Percentiles rank a stretch among this genome's conserved stretches.
Evolutionary conservation across 352 stramenopile species (phyloP).

Genomic region (Globisporangium cylindrosporum): DNA sequence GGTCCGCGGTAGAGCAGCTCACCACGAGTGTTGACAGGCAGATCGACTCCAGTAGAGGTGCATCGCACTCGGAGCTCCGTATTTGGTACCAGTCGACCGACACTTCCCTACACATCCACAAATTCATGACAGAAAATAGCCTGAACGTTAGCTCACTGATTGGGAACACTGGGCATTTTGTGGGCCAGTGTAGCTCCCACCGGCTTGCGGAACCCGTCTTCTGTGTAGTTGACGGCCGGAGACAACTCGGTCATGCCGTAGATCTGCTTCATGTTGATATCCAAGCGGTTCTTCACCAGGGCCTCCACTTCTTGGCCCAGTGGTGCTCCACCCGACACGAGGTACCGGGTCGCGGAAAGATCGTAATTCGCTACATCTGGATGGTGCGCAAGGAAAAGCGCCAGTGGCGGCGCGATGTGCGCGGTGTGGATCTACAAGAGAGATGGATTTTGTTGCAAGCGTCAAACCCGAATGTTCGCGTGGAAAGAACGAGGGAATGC

Average conservation of each 20-base stretch:
- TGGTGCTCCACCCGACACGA: slow-evolving; percentile 82
- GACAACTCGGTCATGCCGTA: slow-evolving; percentile 68
- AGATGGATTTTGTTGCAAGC: neutral
- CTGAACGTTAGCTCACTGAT: neutral
- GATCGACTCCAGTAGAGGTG: slow-evolving; percentile 36
- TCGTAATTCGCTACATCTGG: slow-evolving; percentile 89
- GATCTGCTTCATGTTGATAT: slow-evolving; percentile 41
- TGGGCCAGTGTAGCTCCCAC: slow-evolving; percentile 64
- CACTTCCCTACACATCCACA: slow-evolving; percentile 29
- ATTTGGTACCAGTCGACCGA: slow-evolving; percentile 51
- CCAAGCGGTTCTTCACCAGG: slow-evolving; percentile 57
- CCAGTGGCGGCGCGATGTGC: slow-evolving; percentile 74
- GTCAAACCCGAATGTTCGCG: neutral
- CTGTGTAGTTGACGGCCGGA: slow-evolving; percentile 28
- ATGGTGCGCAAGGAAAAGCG: slow-evolving; percentile 22
- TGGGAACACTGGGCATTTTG: slow-evolving; percentile 39
- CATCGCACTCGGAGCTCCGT: slow-evolving; percentile 53
- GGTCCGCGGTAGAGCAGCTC: slow-evolving; percentile 87
- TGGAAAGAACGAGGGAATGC: too few species aligned
- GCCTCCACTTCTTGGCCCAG: slow-evolving; percentile 66
- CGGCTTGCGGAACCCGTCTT: neutral
- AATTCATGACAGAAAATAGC: too few species aligned
- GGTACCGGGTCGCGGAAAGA: slow-evolving; percentile 59
- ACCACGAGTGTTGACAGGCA: slow-evolving; percentile 39
- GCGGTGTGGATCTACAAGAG: slow-evolving; percentile 29